phyloP scores from a whole-genome alignment of 805 yeast genomes.

The Danielia oregonensis region DNA sequence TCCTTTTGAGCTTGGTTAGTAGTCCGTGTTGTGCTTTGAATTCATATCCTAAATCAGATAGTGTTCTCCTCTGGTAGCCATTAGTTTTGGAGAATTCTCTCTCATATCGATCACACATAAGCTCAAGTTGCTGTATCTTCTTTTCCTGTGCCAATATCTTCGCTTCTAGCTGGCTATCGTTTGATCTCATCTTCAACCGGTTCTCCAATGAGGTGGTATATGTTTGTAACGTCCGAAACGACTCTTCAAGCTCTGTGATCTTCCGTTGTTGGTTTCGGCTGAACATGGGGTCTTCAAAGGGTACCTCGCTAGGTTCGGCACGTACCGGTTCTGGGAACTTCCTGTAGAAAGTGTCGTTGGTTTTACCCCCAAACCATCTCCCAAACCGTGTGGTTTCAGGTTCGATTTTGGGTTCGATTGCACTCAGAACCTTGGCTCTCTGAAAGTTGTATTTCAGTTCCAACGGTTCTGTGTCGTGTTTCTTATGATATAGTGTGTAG shows the following conservation, averaged over 20 bases:
- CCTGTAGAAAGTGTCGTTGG: too few species aligned
- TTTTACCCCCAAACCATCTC: too few species aligned
- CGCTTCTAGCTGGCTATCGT: neutral
- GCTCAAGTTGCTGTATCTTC: slow-evolving; percentile 1
- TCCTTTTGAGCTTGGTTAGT: slow-evolving; percentile 3
- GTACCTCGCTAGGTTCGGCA: too few species aligned
- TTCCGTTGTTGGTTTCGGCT: neutral
- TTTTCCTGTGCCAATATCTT: neutral
- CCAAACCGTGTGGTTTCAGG: neutral
- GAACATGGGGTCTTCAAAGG: too few species aligned
- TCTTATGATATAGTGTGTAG: neutral
- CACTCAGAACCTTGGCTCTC: slow-evolving; percentile 1
- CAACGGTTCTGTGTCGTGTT: neutral
- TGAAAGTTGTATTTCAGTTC: neutral
- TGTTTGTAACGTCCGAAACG: neutral
- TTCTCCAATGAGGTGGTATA: neutral
- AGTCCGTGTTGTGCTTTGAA: slow-evolving; percentile 5
- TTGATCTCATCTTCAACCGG: neutral
- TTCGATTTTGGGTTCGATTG: neutral
- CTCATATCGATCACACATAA: slow-evolving; percentile 3
- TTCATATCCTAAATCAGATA: slow-evolving; percentile 3
- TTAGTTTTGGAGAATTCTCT: neutral
- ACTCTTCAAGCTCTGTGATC: neutral
- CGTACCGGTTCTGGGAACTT: too few species aligned
- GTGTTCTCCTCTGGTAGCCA: neutral